Conservation (phyloP, 345 rosid genomes). For the Lepidium didymum region DNA sequence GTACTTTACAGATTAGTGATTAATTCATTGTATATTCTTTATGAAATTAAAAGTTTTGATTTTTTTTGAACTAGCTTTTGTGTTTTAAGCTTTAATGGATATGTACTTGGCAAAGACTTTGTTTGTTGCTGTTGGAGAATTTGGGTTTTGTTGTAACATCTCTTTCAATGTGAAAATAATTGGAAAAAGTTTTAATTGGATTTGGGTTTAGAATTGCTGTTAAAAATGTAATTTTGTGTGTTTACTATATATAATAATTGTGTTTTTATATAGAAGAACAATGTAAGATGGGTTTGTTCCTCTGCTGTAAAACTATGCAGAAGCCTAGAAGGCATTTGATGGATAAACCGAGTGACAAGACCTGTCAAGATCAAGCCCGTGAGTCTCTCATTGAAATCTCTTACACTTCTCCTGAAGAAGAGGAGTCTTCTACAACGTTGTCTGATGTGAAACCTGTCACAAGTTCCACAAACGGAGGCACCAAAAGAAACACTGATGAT, state of each 20-base stretch:
- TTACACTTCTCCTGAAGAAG: slow-evolving; percentile 26
- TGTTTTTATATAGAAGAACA: slow-evolving; percentile 8
- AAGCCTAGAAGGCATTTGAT: slow-evolving; percentile 24
- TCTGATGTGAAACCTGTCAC: slow-evolving; percentile 8
- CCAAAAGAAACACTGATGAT: background rate
- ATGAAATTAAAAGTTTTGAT: background rate
- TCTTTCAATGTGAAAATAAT: background rate
- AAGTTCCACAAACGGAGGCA: background rate
- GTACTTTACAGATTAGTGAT: background rate
- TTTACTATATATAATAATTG: background rate
- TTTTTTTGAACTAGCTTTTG: background rate
- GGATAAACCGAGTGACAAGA: slow-evolving; percentile 27
- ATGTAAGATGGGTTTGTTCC: slow-evolving; percentile 4
- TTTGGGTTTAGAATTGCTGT: background rate
- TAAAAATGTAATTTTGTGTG: background rate
- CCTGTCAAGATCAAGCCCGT: slow-evolving; percentile 26
- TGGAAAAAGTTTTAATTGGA: background rate
- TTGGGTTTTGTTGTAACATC: background rate
- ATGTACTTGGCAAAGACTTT: background rate
- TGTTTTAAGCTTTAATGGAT: background rate
- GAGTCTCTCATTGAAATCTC: slow-evolving; percentile 30
- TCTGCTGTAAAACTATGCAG: slow-evolving; percentile 3
- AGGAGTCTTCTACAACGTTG: background rate
- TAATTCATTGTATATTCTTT: background rate
- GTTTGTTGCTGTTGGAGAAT: background rate